Conservation (phyloP, 768 basidiomycete species). For the Mycena polygramma region DNA sequence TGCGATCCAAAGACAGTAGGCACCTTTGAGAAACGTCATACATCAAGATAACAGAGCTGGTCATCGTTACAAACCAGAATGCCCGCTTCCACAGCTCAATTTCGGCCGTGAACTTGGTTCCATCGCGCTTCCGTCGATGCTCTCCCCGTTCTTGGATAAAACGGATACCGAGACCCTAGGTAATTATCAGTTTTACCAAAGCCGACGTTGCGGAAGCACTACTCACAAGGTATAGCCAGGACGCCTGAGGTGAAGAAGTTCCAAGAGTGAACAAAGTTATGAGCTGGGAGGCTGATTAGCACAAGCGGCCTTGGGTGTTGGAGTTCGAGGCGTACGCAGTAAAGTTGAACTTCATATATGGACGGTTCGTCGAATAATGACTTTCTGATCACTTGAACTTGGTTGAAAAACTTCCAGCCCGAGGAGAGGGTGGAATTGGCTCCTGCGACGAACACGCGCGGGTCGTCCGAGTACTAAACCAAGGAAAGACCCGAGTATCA, state of each 20-base stretch:
- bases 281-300: constrained; percentile 40
- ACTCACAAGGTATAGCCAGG: constrained; percentile 63
- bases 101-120: constrained; percentile 52
- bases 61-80: constrained; percentile 58
- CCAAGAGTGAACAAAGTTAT: constrained; percentile 52
- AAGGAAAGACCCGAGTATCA: constrained; percentile 17
- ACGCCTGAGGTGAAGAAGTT: constrained; percentile 63
- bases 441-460: constrained; percentile 49
- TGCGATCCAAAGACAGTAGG: constrained; percentile 49
- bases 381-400: constrained; percentile 73
- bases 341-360: constrained; percentile 80
- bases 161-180: constrained; percentile 65
- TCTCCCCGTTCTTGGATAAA: constrained; percentile 73
- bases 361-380: constrained; percentile 68
- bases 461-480: constrained; percentile 66
- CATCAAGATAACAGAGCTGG: background rate
- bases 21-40: constrained; percentile 40
- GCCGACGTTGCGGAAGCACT: background rate
- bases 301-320: background rate
- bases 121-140: constrained; percentile 63
- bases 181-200: background rate
- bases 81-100: constrained; percentile 73
- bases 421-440: constrained; percentile 58
- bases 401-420: constrained; percentile 73
- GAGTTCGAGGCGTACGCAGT: constrained; percentile 61